Evolutionary conservation across 495 filamentous ascomycete species (phyloP).

Genomic region (Neurospora sp.): DNA sequence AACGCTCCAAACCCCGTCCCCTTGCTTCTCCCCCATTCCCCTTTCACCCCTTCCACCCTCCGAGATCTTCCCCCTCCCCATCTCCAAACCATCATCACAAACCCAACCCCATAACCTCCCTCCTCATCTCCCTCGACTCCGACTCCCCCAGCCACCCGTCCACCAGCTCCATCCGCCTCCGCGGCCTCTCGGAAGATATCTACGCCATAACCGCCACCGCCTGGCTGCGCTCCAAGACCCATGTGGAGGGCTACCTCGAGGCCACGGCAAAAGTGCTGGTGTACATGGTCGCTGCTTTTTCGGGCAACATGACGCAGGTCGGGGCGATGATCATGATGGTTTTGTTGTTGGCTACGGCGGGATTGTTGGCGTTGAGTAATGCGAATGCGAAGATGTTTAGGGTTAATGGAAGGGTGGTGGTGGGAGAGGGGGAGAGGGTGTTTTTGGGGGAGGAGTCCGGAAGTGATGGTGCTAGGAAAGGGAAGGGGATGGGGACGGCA

Average conservation of each 20-base stretch:
- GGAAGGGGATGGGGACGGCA: not conserved
- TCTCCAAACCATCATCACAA: not conserved
- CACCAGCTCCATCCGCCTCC: conserved; percentile 29
- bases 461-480: not conserved
- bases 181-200: conserved; percentile 43
- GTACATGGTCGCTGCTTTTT: conserved; percentile 41
- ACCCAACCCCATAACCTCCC: not conserved
- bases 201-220: conserved; percentile 45
- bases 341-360: conserved; percentile 39
- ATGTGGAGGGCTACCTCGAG: conserved; percentile 36
- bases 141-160: conserved; percentile 3
- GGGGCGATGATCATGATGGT: conserved; percentile 39
- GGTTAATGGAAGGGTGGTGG: conserved; percentile 25
- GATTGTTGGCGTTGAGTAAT: conserved; percentile 43
- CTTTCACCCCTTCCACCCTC: not conserved
- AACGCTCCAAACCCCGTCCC: conserved; percentile 22
- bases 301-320: conserved; percentile 37
- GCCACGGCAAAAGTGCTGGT: conserved; percentile 6
- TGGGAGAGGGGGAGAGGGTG: not conserved
- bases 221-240: conserved; percentile 45
- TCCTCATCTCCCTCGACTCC: conserved; percentile 20
- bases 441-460: not conserved
- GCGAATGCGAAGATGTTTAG: conserved; percentile 29
- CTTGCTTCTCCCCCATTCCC: not conserved
- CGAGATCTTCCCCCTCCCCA: not conserved